These are phyloP conservation scores for Alternaria postmessia DNA, from an alignment of 2,329 filamentous ascomycete species.

Conservation along the genomic window DNA sequence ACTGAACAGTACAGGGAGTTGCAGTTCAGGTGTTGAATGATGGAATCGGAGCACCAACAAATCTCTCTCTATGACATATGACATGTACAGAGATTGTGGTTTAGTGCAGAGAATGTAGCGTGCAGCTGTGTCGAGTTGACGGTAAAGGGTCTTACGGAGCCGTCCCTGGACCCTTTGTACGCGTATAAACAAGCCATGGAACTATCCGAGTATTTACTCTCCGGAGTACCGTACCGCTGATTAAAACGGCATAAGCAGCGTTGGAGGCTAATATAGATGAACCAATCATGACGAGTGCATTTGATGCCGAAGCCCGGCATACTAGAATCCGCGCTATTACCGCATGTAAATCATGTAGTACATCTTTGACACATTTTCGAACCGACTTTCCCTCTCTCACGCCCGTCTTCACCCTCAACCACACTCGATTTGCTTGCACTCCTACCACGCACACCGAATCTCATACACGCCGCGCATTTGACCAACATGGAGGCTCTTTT, in stretches of 20 bases:
- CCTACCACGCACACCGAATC: background rate
- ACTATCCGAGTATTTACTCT: slow-evolving; percentile 23
- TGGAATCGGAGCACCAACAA: background rate
- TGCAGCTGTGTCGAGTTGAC: background rate
- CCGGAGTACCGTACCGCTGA: slow-evolving; percentile 19
- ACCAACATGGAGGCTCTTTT: slow-evolving; percentile 86
- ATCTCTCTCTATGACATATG: background rate
- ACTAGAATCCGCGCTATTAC: slow-evolving; percentile 31
- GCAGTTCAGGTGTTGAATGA: background rate
- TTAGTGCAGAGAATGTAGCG: background rate
- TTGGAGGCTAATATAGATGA: slow-evolving; percentile 7
- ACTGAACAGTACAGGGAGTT: background rate
- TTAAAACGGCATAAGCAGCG: slow-evolving; percentile 23
- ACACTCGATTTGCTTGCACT: background rate
- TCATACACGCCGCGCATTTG: slow-evolving; percentile 21
- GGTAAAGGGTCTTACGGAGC: background rate
- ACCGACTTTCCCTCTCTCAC: slow-evolving; percentile 9
- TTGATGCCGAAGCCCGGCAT: slow-evolving; percentile 36
- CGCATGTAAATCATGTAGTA: slow-evolving; percentile 13
- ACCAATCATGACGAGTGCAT: slow-evolving; percentile 36
- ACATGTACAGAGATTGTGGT: background rate
- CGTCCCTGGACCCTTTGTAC: slow-evolving; percentile 14
- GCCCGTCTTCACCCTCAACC: background rate
- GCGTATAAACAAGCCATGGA: slow-evolving; percentile 18
- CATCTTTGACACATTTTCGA: slow-evolving; percentile 23